Evolutionary conservation across 768 basidiomycete genomes (phyloP), one percentile per base, ranked within the genome.

Genomic region (Tulasnella sp.): DNA sequence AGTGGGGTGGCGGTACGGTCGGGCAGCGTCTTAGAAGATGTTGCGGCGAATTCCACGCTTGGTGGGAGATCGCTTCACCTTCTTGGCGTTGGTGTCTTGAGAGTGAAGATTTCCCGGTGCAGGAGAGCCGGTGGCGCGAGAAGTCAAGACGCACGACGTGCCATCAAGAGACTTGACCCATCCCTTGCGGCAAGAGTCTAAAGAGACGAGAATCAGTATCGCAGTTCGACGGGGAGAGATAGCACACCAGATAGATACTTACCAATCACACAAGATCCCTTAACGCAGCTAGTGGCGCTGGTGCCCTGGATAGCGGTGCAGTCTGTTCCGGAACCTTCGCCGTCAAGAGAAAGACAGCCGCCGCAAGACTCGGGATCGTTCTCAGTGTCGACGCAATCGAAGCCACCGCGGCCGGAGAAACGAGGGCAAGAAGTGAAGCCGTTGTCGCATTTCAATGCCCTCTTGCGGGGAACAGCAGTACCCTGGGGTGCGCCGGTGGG

Each of bases 241-340:
- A 5, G 35, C 35, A 44, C 16, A 13, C 15, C 44, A 13, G 55
- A 9, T 11, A 0, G 10, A 57, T 13, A 67, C 61, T 26, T 11
- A 67, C 61, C 29, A 20, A 32, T 67, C 1, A 67, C 61, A 78
- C 87, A 88, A 37, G 79, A 61, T 10, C 85, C 84, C 7, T 79
- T 78, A 3, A 79, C 77, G 82, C 87, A 87, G 11, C 81, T 79
- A 32, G 87, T 85, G 10, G 82, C 78, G 74, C 84, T 83, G 32
- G 86, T 85, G 73, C 86, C 82, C 26, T 85, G 84, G 79, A 87
- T 87, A 10, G 83, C 82, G 73, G 86, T 86, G 81, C 87, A 88
- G 81, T 87, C 87, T 44, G 85, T 80, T 1, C 87, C 87, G 20
- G 16, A 26, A 44, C 70, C 78, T 6, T 57, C 48, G 32, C 70